These are phyloP conservation scores for Pisolithus thermaeus DNA, from an alignment of 1,284 basidiomycete species.

Conservation along the genomic window DNA sequence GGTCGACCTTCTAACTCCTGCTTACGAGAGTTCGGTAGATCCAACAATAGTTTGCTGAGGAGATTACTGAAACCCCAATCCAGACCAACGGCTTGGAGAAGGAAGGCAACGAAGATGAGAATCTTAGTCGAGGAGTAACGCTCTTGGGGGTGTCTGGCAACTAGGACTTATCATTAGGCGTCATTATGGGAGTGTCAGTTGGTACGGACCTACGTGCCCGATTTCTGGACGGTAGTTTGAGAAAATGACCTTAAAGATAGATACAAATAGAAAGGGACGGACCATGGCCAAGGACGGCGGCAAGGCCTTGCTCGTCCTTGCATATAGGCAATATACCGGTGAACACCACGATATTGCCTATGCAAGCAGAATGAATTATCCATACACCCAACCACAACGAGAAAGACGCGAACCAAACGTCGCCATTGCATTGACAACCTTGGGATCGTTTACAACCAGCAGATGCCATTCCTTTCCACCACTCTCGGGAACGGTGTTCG, in stretches of 20 bases:
- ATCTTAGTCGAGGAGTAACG: slow-evolving; percentile 57
- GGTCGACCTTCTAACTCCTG: slow-evolving; percentile 75
- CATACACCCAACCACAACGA: background rate
- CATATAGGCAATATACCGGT: slow-evolving; percentile 85
- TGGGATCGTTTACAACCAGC: slow-evolving; percentile 74
- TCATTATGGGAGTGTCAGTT: slow-evolving; percentile 1
- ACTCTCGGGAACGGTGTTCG: slow-evolving; percentile 18
- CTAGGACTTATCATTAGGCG: slow-evolving; percentile 30
- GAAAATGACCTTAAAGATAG: background rate
- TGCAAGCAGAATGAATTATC: background rate
- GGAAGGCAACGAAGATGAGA: slow-evolving; percentile 40
- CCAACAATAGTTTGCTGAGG: slow-evolving; percentile 53
- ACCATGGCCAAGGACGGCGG: slow-evolving; percentile 87
- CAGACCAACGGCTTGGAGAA: slow-evolving; percentile 51
- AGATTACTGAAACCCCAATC: slow-evolving; percentile 44
- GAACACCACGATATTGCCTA: slow-evolving; percentile 80
- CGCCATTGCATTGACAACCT: slow-evolving; percentile 78
- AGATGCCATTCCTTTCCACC: slow-evolving; percentile 62
- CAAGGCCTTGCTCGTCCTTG: slow-evolving; percentile 76
- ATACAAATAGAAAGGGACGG: slow-evolving; percentile 16
- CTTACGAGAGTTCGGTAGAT: slow-evolving; percentile 79
- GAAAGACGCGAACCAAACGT: slow-evolving; percentile 50
- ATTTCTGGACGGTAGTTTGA: slow-evolving; percentile 55
- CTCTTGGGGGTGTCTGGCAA: slow-evolving; percentile 75
- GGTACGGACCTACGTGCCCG: slow-evolving; percentile 65